These are phyloP conservation scores for Solidago caesia DNA, from an alignment of 129 eudicot species.

Conservation along the genomic window DNA sequence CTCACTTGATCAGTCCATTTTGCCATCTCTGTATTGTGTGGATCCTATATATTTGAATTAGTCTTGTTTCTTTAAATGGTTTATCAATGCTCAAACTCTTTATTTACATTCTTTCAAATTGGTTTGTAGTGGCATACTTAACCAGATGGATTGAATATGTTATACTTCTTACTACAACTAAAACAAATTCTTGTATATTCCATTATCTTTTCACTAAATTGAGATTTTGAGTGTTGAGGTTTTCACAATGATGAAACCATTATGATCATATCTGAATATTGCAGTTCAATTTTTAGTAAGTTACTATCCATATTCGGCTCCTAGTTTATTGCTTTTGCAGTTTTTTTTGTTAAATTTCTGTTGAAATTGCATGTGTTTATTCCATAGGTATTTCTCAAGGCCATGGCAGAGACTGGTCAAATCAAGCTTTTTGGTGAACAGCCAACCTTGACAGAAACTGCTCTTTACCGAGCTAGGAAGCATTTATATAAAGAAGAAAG, in stretches of 20 bases:
- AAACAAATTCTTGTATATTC: conserved; percentile 6
- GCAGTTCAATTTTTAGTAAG: neutral
- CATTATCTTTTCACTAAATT: neutral
- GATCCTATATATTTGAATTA: too few species aligned
- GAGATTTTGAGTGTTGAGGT: neutral
- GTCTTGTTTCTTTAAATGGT: too few species aligned
- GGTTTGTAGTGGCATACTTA: neutral
- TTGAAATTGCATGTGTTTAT: neutral
- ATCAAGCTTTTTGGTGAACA: conserved; percentile 87
- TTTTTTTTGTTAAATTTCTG: neutral
- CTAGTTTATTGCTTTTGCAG: neutral
- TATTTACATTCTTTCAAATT: too few species aligned
- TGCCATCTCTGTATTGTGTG: too few species aligned
- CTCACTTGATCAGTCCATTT: too few species aligned
- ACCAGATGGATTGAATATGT: neutral
- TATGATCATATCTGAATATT: conserved; percentile 13
- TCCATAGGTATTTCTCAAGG: conserved; percentile 87
- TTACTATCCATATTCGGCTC: neutral
- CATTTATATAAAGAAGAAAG: conserved; percentile 95
- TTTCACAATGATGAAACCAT: neutral
- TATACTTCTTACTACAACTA: conserved; percentile 3
- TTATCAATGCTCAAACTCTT: too few species aligned
- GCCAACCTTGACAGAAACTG: conserved; percentile 88
- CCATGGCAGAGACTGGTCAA: conserved; percentile 99
- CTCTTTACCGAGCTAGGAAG: conserved; percentile 92